A percentile compares a stretch with the other conserved stretches of the same genome.
Evolutionary conservation across 345 rosid species (phyloP).

Genomic region (Corchorus capsularis): DNA sequence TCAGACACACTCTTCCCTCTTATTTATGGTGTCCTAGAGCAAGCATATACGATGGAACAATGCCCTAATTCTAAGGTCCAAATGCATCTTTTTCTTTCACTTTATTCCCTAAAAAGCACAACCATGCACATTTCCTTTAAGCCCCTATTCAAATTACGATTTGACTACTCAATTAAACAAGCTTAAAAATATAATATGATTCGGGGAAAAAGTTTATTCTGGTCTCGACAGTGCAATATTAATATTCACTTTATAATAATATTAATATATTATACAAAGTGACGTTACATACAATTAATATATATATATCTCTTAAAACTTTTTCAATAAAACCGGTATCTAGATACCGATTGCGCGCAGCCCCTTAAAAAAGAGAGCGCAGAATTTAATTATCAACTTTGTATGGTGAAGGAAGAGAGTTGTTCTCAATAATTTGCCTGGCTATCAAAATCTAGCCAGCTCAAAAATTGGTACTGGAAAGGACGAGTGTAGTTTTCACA

Average conservation of each 20-base stretch:
- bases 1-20: background rate
- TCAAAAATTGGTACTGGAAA: background rate
- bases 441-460: background rate
- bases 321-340: no score
- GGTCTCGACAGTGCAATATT: no score
- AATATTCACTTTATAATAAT: no score
- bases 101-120: background rate
- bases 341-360: no score
- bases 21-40: conserved; percentile 33
- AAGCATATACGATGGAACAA: conserved; percentile 45
- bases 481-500: background rate
- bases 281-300: no score
- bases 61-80: conserved; percentile 19
- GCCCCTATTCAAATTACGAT: background rate
- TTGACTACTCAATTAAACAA: background rate
- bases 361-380: no score
- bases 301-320: no score
- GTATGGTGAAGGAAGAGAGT: no score
- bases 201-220: background rate
- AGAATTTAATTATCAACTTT: no score
- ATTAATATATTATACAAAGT: no score
- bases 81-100: background rate
- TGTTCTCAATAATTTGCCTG: background rate
- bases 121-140: background rate
- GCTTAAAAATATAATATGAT: background rate